Base-by-base conservation (phyloP, 1,139 yeast genomes). In the Suhomyces panamericanus region DNA sequence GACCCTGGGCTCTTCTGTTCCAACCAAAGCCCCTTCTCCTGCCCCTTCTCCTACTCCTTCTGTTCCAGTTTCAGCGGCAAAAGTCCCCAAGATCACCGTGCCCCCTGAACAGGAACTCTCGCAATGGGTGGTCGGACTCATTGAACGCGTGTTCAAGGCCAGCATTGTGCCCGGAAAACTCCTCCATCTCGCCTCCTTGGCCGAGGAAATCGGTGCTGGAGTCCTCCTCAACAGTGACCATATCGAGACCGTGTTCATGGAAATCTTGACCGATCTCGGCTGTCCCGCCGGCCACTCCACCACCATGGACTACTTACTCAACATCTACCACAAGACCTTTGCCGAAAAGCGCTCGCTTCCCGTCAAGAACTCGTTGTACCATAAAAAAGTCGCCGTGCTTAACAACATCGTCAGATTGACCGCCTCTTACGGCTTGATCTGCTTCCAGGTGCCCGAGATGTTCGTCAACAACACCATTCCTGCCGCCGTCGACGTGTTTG, bases 391-490 rank as follows among this genome's bases (percentile, higher is more conserved):
- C 1, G 60, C 59, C 3, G 54, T 81, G 3, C 63, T 83, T 42
- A 69, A 72, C 43, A 81, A 81, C 48, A 67, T 81, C 27, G 72
- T 79, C 39, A 65, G 82, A 41, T 69, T 84, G 39, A 64, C 82
- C 12, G 70, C 85, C 13, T 82, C 87, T 17, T 88, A 84, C 62
- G 89, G 89, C 0, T 72, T 83, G 30, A 82, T 87, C 31, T 66
- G 85, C 31, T 81, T 87, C 57, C 89, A 83, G 59, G 77, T 83
- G 9, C 82, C 85, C 3, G 90, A 83, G 47, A 78, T 85, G 83
- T 83, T 83, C 49, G 54, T 73, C 31, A 67, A 72, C 44, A 67
- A 69, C 48, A 70, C 75, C 43, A 49, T 72, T 22, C 51, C 62
- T 9, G 49, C 49, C 6, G 56, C 69, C 1, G 57, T 71, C 12